These are phyloP conservation scores for Botryotinia globosa DNA, from an alignment of 2,329 filamentous ascomycete genomes.

Conservation along the genomic window DNA sequence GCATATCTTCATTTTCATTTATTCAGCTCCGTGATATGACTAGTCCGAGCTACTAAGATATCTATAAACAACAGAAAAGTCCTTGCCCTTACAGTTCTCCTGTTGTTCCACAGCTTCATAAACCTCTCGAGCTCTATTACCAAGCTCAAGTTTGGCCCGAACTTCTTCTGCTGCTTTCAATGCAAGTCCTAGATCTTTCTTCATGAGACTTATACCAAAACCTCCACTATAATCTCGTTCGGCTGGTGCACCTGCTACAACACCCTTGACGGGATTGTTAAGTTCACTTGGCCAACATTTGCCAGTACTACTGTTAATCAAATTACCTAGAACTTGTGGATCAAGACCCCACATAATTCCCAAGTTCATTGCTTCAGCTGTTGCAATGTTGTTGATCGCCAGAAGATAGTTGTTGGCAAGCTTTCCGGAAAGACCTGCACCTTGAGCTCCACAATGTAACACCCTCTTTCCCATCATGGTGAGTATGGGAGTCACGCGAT, in stretches of 20 bases:
- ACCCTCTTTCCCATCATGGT: constrained; percentile 82
- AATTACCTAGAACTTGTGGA: constrained; percentile 65
- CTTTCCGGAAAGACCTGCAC: constrained; percentile 85
- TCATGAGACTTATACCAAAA: constrained; percentile 76
- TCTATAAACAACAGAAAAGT: constrained; percentile 80
- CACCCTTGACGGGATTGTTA: constrained; percentile 90
- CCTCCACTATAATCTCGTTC: constrained; percentile 73
- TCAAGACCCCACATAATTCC: constrained; percentile 55
- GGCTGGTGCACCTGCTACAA: constrained; percentile 73
- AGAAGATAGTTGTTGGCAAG: constrained; percentile 97
- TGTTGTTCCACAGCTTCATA: constrained; percentile 64
- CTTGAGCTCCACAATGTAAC: constrained; percentile 80
- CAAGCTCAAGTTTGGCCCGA: constrained; percentile 63
- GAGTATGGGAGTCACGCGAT: constrained; percentile 66
- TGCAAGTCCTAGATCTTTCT: constrained; percentile 73
- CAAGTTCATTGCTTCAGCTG: constrained; percentile 58
- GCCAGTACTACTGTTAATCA: constrained; percentile 95
- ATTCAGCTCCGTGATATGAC: neutral
- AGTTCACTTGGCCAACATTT: constrained; percentile 93
- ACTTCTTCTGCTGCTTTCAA: constrained; percentile 69
- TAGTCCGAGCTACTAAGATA: constrained; percentile 51
- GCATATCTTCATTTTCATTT: neutral
- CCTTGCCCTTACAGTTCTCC: constrained; percentile 63
- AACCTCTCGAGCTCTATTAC: constrained; percentile 58
- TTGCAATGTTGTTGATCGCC: constrained; percentile 79